Base-by-base conservation (phyloP, 2,329 filamentous ascomycete species). In the Fusarium oxysporum region DNA sequence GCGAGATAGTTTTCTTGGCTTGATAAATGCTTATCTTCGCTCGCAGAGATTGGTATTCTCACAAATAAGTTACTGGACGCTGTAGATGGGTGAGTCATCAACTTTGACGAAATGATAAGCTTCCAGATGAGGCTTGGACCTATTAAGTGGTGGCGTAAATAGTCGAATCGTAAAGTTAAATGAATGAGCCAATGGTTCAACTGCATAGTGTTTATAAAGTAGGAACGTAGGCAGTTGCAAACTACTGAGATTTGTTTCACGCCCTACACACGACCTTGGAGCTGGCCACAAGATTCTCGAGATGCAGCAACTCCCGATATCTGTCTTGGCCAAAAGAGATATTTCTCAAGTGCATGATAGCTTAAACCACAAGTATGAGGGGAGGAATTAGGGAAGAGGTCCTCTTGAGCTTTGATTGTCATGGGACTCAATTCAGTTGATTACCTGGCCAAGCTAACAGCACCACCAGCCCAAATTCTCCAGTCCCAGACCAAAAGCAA, bases 351-450 rank as follows among this genome's bases (percentile, higher is more conserved):
- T 28, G 7, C 2, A 17, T 28, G 17, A 6, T 13, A 14, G 21
- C 14, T 11, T 25, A 11, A 10, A 5, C 1, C 8, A 12, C 5
- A 47, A 28, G 41, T 1, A 13, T 9, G 3, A 35, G 11, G n/a
- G 11, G 5, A 1, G 3, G 1, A 19, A 33, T 1, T 14, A 7
- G 16, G 13, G 16, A 9, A 57, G 8, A n/a, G n/a, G 6, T 19
- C 11, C 6, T 32, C 21, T 25, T 55, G 25, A 57, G 40, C 9
- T 47, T 16, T 35, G 54, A 47, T 13, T 35, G 1, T 11, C 1
- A 28, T 7, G 30, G 4, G 3, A 17, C 8, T 7, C 9, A 2
- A 3, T 8, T 21, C 12, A 23, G 38, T 44, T 12, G 38, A 23
- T 44, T 32, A 47, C 21, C 28, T 23, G 12, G 28, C 17, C 4